Evolutionary conservation across 2,329 filamentous ascomycete genomes (phyloP).

Genomic region (Microdochium paspali): DNA sequence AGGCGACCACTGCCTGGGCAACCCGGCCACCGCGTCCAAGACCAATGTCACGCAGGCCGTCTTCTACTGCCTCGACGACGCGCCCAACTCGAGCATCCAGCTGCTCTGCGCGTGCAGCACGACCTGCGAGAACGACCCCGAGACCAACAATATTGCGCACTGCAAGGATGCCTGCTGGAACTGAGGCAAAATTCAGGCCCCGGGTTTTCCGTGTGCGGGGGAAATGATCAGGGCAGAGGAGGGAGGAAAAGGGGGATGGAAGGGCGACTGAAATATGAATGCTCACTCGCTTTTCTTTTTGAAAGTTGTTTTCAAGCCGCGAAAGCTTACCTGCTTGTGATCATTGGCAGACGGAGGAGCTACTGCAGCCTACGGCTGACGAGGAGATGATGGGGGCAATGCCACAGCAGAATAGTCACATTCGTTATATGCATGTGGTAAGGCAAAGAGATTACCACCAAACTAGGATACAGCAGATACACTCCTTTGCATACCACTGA

Average conservation of each 20-base stretch:
- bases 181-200: not conserved
- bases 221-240: too few species aligned
- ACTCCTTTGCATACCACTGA: too few species aligned
- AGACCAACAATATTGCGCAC: slow-evolving; percentile 19
- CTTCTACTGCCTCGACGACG: slow-evolving; percentile 19
- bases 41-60: slow-evolving; percentile 17
- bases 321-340: too few species aligned
- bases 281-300: too few species aligned
- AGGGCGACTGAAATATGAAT: not conserved
- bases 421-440: too few species aligned
- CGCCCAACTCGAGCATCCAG: slow-evolving; percentile 12
- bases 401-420: too few species aligned
- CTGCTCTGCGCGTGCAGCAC: slow-evolving; percentile 19
- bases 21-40: slow-evolving; percentile 8
- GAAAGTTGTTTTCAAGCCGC: too few species aligned
- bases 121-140: slow-evolving; percentile 17
- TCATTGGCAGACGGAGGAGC: too few species aligned
- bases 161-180: slow-evolving; percentile 19
- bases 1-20: slow-evolving; percentile 12
- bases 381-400: too few species aligned
- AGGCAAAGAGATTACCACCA: too few species aligned
- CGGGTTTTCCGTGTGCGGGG: not conserved
- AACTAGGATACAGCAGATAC: too few species aligned
- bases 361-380: too few species aligned
- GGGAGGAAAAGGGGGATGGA: not conserved